These are phyloP conservation scores for Penicillium sp. DNA, from an alignment of 2,329 filamentous ascomycete species.

Conservation along the genomic window DNA sequence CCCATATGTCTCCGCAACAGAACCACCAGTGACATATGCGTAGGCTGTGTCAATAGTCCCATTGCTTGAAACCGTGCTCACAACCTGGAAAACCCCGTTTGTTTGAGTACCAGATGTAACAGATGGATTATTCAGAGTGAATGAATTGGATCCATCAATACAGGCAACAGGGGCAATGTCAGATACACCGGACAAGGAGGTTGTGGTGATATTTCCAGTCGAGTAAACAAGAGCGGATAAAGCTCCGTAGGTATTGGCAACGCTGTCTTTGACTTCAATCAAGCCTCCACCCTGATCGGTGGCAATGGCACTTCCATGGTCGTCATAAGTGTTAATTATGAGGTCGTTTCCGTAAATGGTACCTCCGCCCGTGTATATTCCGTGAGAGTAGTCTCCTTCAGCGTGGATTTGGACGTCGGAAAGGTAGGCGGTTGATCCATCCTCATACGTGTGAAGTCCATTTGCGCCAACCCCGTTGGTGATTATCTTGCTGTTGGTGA, in stretches of 20 bases:
- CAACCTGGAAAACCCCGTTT: slow-evolving; percentile 5
- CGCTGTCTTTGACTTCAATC: background rate
- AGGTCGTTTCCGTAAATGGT: slow-evolving; percentile 1
- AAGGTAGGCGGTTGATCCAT: background rate
- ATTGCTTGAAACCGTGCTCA: background rate
- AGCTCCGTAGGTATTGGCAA: slow-evolving; percentile 1
- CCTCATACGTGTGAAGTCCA: slow-evolving; percentile 4
- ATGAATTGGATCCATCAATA: slow-evolving; percentile 8
- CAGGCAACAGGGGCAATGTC: slow-evolving; percentile 3
- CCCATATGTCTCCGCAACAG: slow-evolving; percentile 3
- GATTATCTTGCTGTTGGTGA: background rate
- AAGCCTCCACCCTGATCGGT: slow-evolving; percentile 3
- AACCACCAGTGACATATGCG: slow-evolving; percentile 6
- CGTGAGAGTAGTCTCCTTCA: slow-evolving; percentile 3
- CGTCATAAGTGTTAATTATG: background rate
- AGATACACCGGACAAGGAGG: background rate
- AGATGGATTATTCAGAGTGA: slow-evolving; percentile 1
- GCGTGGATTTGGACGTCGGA: background rate
- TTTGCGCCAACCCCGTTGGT: background rate
- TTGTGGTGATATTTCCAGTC: slow-evolving; percentile 5
- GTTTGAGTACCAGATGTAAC: slow-evolving; percentile 3
- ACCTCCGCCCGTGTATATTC: slow-evolving; percentile 3
- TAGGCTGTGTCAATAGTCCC: background rate
- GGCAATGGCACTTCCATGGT: slow-evolving; percentile 5
- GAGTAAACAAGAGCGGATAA: slow-evolving; percentile 5